These are phyloP conservation scores for Streptanthus diversifolius DNA, from an alignment of 345 rosid species.

Conservation along the genomic window DNA sequence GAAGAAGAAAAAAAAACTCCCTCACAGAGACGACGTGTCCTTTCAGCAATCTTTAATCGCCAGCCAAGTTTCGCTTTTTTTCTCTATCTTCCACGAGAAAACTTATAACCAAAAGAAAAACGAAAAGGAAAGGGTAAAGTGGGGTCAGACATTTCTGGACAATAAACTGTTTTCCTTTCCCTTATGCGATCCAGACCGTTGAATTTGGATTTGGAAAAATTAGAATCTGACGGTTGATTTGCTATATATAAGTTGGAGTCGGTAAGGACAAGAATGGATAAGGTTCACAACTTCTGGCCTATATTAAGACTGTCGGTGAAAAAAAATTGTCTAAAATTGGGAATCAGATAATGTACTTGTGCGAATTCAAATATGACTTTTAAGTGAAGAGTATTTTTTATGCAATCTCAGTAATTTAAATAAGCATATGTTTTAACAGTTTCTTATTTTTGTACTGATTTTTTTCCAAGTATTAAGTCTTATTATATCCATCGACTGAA, in stretches of 20 bases:
- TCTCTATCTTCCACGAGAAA: conserved; percentile 2
- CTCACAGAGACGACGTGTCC: conserved; percentile 27
- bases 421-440: not conserved
- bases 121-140: not conserved
- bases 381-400: not conserved
- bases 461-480: not conserved
- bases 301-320: not conserved
- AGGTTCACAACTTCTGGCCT: conserved; percentile 18
- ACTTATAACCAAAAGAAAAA: not conserved
- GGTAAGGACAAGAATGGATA: conserved; percentile 23
- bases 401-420: not conserved
- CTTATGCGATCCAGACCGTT: conserved; percentile 18
- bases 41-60: conserved; percentile 17
- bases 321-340: not conserved
- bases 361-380: not conserved
- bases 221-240: conserved; percentile 21
- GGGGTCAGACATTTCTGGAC: conserved; percentile 21
- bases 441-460: not conserved
- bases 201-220: conserved; percentile 22
- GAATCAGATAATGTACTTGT: not conserved
- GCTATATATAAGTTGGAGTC: not conserved
- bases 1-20: not conserved
- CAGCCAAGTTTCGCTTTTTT: conserved; percentile 12
- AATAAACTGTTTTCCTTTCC: conserved; percentile 15
- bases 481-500: not conserved